Conservation (phyloP, 768 basidiomycete species). For the Pholiota conissans region DNA sequence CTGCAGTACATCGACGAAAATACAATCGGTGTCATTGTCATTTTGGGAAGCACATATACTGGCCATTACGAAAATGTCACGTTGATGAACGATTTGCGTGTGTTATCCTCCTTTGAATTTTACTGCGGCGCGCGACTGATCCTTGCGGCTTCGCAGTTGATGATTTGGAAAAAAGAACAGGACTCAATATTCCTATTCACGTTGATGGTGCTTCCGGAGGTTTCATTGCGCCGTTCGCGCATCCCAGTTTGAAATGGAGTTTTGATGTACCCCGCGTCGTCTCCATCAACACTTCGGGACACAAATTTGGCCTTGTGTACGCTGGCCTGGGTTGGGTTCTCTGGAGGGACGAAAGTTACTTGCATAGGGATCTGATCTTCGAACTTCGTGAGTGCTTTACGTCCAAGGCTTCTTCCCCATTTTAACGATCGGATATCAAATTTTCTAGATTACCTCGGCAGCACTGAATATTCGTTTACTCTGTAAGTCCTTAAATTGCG, state of each 20-base stretch:
- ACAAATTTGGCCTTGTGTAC: slow-evolving; percentile 59
- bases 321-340: slow-evolving; percentile 62
- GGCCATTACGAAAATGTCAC: slow-evolving; percentile 64
- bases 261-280: slow-evolving; percentile 58
- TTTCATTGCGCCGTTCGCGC: slow-evolving; percentile 64
- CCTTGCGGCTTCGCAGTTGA: slow-evolving; percentile 37
- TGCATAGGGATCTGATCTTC: slow-evolving; percentile 67
- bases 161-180: slow-evolving; percentile 52
- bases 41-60: slow-evolving; percentile 55
- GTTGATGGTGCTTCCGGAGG: slow-evolving; percentile 67
- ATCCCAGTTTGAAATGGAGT: slow-evolving; percentile 56
- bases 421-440: neutral
- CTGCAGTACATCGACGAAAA: slow-evolving; percentile 67
- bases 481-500: slow-evolving; percentile 29
- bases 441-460: slow-evolving; percentile 49
- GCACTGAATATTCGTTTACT: slow-evolving; percentile 61
- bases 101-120: slow-evolving; percentile 13
- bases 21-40: slow-evolving; percentile 66
- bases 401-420: slow-evolving; percentile 10
- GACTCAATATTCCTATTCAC: slow-evolving; percentile 62
- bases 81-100: slow-evolving; percentile 51
- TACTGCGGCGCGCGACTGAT: neutral
- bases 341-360: slow-evolving; percentile 55
- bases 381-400: slow-evolving; percentile 48
- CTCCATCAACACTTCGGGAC: slow-evolving; percentile 54